Percentiles rank a stretch among this genome's conserved stretches.
Evolutionary conservation across 1,284 basidiomycete genomes (phyloP).

Genomic region (Mycosarcoma maydis): DNA sequence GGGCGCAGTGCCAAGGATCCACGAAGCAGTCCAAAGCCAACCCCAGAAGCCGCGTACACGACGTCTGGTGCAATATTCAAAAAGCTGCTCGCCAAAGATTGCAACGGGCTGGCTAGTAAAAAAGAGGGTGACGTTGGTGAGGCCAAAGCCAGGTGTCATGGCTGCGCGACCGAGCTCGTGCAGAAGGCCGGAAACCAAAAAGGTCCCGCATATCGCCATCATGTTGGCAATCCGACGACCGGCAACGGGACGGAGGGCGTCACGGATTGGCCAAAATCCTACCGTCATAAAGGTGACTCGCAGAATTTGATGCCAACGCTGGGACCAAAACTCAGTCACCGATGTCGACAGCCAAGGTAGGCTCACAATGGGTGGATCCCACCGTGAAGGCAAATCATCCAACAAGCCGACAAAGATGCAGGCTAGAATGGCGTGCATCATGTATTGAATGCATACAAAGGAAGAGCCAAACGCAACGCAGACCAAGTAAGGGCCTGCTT

Average conservation of each 20-base stretch:
- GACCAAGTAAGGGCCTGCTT: slow-evolving; percentile 20
- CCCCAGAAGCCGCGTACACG: slow-evolving; percentile 24
- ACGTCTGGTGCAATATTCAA: slow-evolving; percentile 5
- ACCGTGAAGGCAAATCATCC: slow-evolving; percentile 12
- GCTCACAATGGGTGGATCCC: slow-evolving; percentile 24
- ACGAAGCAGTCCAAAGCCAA: slow-evolving; percentile 28
- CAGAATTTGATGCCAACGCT: slow-evolving; percentile 44
- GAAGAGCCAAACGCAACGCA: slow-evolving; percentile 8
- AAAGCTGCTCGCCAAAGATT: slow-evolving; percentile 25
- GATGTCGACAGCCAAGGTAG: slow-evolving; percentile 24
- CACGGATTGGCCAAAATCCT: slow-evolving; percentile 22
- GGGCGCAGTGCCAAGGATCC: slow-evolving; percentile 15
- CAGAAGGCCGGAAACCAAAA: slow-evolving; percentile 30
- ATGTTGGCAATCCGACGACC: slow-evolving; percentile 8
- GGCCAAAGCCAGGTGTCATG: slow-evolving; percentile 4
- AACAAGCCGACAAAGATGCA: slow-evolving; percentile 10
- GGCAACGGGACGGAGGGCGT: neutral
- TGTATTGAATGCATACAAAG: slow-evolving; percentile 11
- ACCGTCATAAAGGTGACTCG: slow-evolving; percentile 26
- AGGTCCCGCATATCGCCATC: slow-evolving; percentile 21
- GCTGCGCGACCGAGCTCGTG: slow-evolving; percentile 32
- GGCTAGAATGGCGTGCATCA: slow-evolving; percentile 1
- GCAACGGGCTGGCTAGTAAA: slow-evolving; percentile 27
- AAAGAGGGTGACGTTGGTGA: slow-evolving; percentile 12
- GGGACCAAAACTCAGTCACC: slow-evolving; percentile 25